Conservation (phyloP, 2,329 filamentous ascomycete genomes). For the Pseudovirgaria hyperparasitica region DNA sequence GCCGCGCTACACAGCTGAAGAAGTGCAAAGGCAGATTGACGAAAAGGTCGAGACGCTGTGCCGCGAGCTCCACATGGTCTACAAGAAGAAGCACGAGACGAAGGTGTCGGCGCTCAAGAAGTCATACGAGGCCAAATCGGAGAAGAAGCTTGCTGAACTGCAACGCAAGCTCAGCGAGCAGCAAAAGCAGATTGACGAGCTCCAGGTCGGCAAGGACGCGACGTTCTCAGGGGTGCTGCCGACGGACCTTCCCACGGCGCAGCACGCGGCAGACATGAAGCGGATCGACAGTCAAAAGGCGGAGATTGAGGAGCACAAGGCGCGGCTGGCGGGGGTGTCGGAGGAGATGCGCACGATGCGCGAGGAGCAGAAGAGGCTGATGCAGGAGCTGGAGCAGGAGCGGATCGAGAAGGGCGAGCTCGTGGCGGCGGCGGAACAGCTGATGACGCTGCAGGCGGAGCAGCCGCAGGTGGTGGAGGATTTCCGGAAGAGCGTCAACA, state of each 20-base stretch:
- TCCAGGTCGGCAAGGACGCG: constrained; percentile 52
- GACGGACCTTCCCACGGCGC: constrained; percentile 6
- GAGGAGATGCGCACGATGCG: constrained; percentile 59
- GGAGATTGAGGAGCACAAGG: constrained; percentile 56
- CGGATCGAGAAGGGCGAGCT: constrained; percentile 74
- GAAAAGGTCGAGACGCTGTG: constrained; percentile 65
- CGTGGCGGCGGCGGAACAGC: constrained; percentile 69
- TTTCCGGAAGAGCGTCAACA: constrained; percentile 40
- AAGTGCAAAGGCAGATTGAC: constrained; percentile 58
- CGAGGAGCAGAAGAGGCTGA: constrained; percentile 53
- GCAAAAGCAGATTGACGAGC: constrained; percentile 59
- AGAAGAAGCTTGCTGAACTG: constrained; percentile 73
- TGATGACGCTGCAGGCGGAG: constrained; percentile 54
- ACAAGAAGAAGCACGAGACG: constrained; percentile 94
- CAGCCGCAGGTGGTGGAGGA: constrained; percentile 26
- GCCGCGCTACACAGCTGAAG: constrained; percentile 24
- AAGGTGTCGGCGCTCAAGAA: constrained; percentile 84
- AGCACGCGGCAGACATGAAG: constrained; percentile 29
- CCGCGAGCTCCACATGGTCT: constrained; percentile 81
- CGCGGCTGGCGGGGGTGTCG: constrained; percentile 61
- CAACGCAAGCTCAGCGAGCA: constrained; percentile 59
- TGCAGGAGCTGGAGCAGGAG: constrained; percentile 57
- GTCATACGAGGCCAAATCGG: constrained; percentile 72
- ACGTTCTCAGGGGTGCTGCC: constrained; percentile 46
- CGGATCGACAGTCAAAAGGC: constrained; percentile 50